Conservation (phyloP, 2,329 filamentous ascomycete genomes). For the Calonectria naviculata region DNA sequence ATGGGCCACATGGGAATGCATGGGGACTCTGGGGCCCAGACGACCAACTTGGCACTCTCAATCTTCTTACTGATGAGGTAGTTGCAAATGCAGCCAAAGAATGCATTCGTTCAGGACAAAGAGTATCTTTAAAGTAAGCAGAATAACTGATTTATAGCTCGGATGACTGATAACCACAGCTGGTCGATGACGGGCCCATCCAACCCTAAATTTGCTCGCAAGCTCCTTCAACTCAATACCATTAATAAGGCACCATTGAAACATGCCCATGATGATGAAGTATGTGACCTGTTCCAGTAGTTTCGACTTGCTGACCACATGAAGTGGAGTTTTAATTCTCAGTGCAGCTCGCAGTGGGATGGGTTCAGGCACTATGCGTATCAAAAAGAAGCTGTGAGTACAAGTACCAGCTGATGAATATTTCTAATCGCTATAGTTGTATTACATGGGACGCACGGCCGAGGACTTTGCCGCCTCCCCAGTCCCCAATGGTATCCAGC, state of each 20-base stretch:
- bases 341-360: conserved; percentile 39
- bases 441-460: conserved; percentile 37
- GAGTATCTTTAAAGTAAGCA: conserved; percentile 26
- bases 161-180: background rate
- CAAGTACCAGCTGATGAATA: background rate
- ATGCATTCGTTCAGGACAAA: conserved; percentile 1
- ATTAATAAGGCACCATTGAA: conserved; percentile 40
- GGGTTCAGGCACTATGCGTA: conserved; percentile 39
- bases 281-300: background rate
- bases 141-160: background rate
- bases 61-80: conserved; percentile 53
- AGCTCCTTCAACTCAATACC: conserved; percentile 21
- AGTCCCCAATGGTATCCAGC: conserved; percentile 35
- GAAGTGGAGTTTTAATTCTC: conserved; percentile 31
- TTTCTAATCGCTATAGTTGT: conserved; percentile 23
- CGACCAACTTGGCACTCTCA: conserved; percentile 61
- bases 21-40: conserved; percentile 60
- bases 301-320: rapidly evolving
- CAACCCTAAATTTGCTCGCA: conserved; percentile 34
- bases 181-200: conserved; percentile 34
- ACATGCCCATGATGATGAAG: conserved; percentile 40
- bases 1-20: conserved; percentile 58
- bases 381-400: conserved; percentile 31
- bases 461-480: conserved; percentile 30
- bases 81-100: background rate